phyloP scores from a whole-genome alignment of 495 filamentous ascomycete species.

The Umbilicaria muhlenbergii region DNA sequence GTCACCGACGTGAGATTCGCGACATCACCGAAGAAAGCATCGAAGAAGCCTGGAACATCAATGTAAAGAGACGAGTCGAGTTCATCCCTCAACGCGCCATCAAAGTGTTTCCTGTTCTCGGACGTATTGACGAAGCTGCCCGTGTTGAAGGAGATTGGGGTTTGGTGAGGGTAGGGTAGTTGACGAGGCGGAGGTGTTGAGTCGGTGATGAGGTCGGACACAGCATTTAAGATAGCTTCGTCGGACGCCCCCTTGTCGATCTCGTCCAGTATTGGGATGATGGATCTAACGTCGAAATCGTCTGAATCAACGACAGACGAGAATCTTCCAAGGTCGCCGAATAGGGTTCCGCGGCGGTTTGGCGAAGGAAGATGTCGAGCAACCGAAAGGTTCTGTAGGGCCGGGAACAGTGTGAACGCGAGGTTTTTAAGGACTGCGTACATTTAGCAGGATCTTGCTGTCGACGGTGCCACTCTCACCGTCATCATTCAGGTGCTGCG shows the following conservation, averaged over 20 bases:
- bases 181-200: neutral
- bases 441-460: neutral
- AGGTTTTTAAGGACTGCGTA: slow-evolving; percentile 8
- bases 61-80: slow-evolving; percentile 14
- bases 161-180: slow-evolving; percentile 22
- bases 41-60: slow-evolving; percentile 13
- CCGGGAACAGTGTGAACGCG: slow-evolving; percentile 7
- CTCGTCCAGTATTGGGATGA: slow-evolving; percentile 19
- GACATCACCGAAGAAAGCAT: slow-evolving; percentile 1
- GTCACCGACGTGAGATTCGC: neutral
- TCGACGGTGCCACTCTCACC: neutral
- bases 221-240: slow-evolving; percentile 3
- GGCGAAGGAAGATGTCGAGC: slow-evolving; percentile 13
- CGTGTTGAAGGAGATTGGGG: slow-evolving; percentile 24
- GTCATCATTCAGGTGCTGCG: neutral
- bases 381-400: slow-evolving; percentile 15
- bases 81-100: slow-evolving; percentile 20
- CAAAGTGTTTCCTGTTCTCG: slow-evolving; percentile 25
- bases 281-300: slow-evolving; percentile 15
- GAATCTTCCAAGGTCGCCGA: slow-evolving; percentile 9
- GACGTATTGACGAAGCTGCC: slow-evolving; percentile 27
- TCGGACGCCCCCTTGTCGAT: slow-evolving; percentile 6
- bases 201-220: slow-evolving; percentile 3
- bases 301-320: slow-evolving; percentile 14
- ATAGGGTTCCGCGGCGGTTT: neutral